Evolutionary conservation across 1,284 basidiomycete genomes (phyloP).

Genomic region (Boletus coffeatus): DNA sequence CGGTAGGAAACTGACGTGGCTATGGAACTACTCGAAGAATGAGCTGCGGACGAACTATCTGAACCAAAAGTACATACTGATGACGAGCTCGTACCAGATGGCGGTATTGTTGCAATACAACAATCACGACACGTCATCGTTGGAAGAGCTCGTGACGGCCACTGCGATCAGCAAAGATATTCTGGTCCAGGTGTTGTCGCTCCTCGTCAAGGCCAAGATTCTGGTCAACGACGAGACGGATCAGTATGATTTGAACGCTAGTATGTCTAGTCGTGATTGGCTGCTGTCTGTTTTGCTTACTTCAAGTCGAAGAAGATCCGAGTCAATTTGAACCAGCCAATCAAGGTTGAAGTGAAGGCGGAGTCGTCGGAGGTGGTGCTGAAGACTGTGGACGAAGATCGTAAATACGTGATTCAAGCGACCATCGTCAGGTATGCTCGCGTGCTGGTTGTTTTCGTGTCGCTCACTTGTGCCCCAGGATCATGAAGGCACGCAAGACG

Average conservation of each 20-base stretch:
- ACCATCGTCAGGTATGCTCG: constrained; percentile 81
- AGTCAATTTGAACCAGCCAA: constrained; percentile 90
- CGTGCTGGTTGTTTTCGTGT: neutral
- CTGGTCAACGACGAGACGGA: constrained; percentile 82
- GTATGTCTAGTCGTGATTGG: constrained; percentile 33
- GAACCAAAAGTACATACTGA: constrained; percentile 93
- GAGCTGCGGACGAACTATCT: constrained; percentile 92
- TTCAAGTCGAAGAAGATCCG: constrained; percentile 99
- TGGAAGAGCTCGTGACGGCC: constrained; percentile 77
- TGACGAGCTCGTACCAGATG: constrained; percentile 95
- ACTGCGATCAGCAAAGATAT: constrained; percentile 85
- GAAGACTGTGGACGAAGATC: constrained; percentile 96
- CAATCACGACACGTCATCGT: constrained; percentile 76
- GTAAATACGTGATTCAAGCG: constrained; percentile 96
- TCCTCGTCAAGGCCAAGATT: constrained; percentile 89
- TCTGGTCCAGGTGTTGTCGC: constrained; percentile 76
- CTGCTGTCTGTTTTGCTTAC: constrained; percentile 1
- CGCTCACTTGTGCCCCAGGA: constrained; percentile 39
- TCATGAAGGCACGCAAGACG: constrained; percentile 98
- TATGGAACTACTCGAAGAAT: constrained; percentile 98
- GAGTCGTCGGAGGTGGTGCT: constrained; percentile 91
- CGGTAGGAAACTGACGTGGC: constrained; percentile 94
- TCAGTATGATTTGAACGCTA: constrained; percentile 91
- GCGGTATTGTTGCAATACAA: constrained; percentile 95
- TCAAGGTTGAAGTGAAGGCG: constrained; percentile 92